Evolutionary conservation across 1,284 basidiomycete species (phyloP), one percentile per base, ranked within the genome.

Genomic region (Malassezia vespertilionis): DNA sequence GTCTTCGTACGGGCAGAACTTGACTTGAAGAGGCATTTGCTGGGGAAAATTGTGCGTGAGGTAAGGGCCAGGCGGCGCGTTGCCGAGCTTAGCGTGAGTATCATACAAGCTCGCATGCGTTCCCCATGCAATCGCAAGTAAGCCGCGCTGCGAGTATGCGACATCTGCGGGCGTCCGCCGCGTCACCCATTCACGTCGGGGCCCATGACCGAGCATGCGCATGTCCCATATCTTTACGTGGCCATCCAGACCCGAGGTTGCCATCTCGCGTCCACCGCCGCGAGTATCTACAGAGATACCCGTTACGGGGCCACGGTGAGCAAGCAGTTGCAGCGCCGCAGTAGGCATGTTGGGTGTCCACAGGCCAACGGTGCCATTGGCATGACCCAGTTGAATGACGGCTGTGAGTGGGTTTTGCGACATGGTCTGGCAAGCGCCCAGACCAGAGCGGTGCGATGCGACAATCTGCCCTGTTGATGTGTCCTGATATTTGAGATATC

Each of bases 401-500:
- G 87, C 90, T 84, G 74, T 93, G 83, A 68, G 57, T 5, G 77
- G 74, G 71, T 97, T 96, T 74, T 96, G 90, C 0, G 86, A 76
- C 82, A 97, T 86, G 24, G 84, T 80, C 20, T 76, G 78, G 57
- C 86, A 89, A 21, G 84, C 78, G 9, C 93, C 91, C 4, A 70
- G 37, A 0, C 64, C 64, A 2, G 65, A 63, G n/a, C 86, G 80
- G 69, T 91, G 87, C 71, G 89, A 82, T 31, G 82, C 80, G 28
- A 97, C 76, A 44, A 95, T 77, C 48, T 82, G 78, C 14, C 91
- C 91, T 0, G 90, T 97, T 2, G 89, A 90, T 0, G 86, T 90
- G 69, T 99, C 91, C 74, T 93, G 89, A 73, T 96, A 99, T 74
- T 91, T 91, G 1, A 97, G 76, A 70, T 83, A 87, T 1, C 91